These are phyloP conservation scores for Moesziomyces antarcticus DNA, from an alignment of 1,284 basidiomycete species.

Conservation along the genomic window DNA sequence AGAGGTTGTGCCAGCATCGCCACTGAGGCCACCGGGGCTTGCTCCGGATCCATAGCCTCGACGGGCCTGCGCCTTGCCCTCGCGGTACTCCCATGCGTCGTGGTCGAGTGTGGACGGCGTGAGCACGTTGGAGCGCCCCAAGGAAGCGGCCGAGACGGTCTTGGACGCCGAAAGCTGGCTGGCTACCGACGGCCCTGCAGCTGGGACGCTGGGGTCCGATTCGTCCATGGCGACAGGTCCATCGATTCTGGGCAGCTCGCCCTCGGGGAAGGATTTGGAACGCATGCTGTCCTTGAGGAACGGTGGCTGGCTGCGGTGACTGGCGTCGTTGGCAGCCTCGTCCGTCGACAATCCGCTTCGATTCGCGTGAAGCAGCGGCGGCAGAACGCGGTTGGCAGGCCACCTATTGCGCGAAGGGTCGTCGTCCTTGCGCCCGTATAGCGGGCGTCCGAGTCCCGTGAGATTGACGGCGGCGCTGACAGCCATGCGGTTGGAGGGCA, in stretches of 20 bases:
- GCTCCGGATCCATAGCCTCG: slow-evolving; percentile 40
- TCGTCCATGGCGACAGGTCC: slow-evolving; percentile 19
- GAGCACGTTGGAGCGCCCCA: slow-evolving; percentile 31
- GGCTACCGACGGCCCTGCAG: slow-evolving; percentile 9
- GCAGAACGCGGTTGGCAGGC: slow-evolving; percentile 35
- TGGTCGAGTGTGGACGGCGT: slow-evolving; percentile 49
- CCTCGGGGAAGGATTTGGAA: slow-evolving; percentile 43
- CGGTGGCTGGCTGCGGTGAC: slow-evolving; percentile 16
- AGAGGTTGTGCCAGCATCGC: slow-evolving; percentile 33
- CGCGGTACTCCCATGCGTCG: slow-evolving; percentile 57
- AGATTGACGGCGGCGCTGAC: slow-evolving; percentile 42
- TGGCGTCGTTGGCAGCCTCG: slow-evolving; percentile 3
- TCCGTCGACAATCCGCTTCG: slow-evolving; percentile 1
- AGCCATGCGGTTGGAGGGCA: slow-evolving; percentile 44
- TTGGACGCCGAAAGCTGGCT: slow-evolving; percentile 15
- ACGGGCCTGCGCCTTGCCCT: slow-evolving; percentile 50
- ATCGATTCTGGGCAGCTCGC: slow-evolving; percentile 36
- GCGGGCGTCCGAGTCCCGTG: slow-evolving; percentile 40
- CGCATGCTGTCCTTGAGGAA: slow-evolving; percentile 40
- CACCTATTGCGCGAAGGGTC: slow-evolving; percentile 23
- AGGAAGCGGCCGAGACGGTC: slow-evolving; percentile 11
- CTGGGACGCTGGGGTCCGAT: slow-evolving; percentile 10
- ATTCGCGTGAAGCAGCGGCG: slow-evolving; percentile 31
- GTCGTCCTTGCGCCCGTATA: slow-evolving; percentile 37
- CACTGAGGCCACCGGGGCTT: slow-evolving; percentile 38